Evolutionary conservation across 805 yeast species (phyloP).

Genomic region (Sugiyamaella boreocaroliniensis): DNA sequence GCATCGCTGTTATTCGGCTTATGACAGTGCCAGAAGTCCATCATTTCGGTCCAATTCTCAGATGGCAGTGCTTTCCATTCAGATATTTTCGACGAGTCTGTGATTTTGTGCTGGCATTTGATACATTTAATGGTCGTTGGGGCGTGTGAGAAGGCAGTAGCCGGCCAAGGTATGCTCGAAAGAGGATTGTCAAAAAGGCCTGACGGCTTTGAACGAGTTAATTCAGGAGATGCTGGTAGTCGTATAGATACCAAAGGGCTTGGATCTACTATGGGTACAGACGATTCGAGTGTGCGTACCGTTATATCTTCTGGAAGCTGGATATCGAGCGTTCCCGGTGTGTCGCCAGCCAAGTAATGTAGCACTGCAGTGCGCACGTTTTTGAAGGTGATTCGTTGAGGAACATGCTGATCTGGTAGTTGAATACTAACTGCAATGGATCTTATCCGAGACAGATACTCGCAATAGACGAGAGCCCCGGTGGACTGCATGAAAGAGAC

Average conservation of each 20-base stretch:
- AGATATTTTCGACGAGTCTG: constrained; percentile 3
- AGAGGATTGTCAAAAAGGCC: constrained; percentile 5
- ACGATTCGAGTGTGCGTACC: constrained; percentile 7
- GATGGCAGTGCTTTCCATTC: constrained; percentile 66
- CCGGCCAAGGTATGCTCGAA: constrained; percentile 17
- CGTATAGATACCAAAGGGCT: constrained; percentile 12
- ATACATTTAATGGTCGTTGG: constrained; percentile 1
- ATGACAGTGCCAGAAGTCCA: constrained; percentile 98
- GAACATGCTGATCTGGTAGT: constrained; percentile 7
- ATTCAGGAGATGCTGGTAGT: constrained; percentile 19
- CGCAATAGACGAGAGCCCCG: constrained; percentile 15
- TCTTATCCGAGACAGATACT: constrained; percentile 19
- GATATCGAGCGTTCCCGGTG: not conserved
- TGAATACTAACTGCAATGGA: constrained; percentile 18
- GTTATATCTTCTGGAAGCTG: constrained; percentile 15
- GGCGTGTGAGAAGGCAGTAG: not conserved
- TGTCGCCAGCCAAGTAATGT: not conserved
- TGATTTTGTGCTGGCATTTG: constrained; percentile 2
- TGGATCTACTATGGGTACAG: constrained; percentile 1
- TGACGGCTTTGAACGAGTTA: not conserved
- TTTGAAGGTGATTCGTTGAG: constrained; percentile 11
- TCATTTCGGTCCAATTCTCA: constrained; percentile 87
- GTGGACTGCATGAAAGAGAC: no score
- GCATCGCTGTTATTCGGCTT: constrained; percentile 28
- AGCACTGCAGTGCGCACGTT: constrained; percentile 10